phyloP scores from a whole-genome alignment of 805 yeast species.

The Metschnikowia drakensbergensis region DNA sequence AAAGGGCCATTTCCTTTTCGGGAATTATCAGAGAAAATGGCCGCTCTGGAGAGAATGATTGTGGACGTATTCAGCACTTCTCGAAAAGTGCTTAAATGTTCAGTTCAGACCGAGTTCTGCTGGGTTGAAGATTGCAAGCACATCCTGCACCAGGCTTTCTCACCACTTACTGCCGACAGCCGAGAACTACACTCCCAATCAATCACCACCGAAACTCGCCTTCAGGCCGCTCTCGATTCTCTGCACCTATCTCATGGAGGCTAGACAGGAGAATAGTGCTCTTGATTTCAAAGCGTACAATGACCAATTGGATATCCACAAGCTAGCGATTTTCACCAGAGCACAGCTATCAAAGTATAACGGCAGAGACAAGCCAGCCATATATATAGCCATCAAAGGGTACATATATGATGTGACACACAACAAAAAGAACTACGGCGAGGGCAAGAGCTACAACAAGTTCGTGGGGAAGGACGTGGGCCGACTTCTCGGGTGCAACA shows the following conservation, averaged over 20 bases:
- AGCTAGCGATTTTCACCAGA: conserved; percentile 33
- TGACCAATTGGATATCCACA: conserved; percentile 25
- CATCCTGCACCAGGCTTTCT: not conserved
- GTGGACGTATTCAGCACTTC: too few species aligned
- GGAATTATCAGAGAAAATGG: too few species aligned
- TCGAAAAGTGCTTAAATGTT: too few species aligned
- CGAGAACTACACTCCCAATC: not conserved
- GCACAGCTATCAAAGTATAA: conserved; percentile 30
- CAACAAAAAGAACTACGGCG: conserved; percentile 68
- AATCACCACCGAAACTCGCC: not conserved
- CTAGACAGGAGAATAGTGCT: not conserved
- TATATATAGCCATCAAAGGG: conserved; percentile 76
- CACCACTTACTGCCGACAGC: too few species aligned
- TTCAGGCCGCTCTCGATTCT: not conserved
- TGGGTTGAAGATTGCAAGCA: not conserved
- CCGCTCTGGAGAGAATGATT: too few species aligned
- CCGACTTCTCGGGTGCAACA: conserved; percentile 69
- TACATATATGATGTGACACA: conserved; percentile 71
- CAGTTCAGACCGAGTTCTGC: too few species aligned
- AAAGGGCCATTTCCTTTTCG: too few species aligned
- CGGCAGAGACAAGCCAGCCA: conserved; percentile 31
- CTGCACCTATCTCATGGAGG: not conserved
- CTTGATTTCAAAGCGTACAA: conserved; percentile 29
- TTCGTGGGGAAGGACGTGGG: conserved; percentile 77
- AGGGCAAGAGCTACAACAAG: conserved; percentile 66